phyloP scores from a whole-genome alignment of 495 filamentous ascomycete genomes.

The Recurvomyces mirabilis region DNA sequence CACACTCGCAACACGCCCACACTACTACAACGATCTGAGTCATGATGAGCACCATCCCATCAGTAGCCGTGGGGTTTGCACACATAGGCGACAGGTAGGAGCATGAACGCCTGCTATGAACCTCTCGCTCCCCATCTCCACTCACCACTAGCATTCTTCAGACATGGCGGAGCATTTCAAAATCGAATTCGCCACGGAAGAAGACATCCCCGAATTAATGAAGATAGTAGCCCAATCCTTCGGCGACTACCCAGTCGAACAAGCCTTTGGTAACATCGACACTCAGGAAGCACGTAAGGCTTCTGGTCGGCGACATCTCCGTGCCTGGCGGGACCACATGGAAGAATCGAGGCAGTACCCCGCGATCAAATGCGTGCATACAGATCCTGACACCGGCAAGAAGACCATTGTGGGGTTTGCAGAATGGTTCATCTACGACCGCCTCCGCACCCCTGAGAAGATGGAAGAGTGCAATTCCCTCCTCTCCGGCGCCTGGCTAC shows the following conservation, averaged over 20 bases:
- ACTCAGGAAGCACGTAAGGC: slow-evolving; percentile 4
- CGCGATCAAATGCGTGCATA: slow-evolving; percentile 14
- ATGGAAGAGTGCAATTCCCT: background rate
- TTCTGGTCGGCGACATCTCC: slow-evolving; percentile 6
- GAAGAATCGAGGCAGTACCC: background rate
- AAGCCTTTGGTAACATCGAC: slow-evolving; percentile 11
- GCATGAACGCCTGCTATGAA: too few relatives aligned
- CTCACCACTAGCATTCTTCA: too few relatives aligned
- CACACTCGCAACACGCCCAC: too few relatives aligned
- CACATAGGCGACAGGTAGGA: too few relatives aligned
- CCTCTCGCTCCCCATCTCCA: too few relatives aligned
- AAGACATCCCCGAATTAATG: slow-evolving; percentile 11
- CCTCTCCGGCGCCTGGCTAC: slow-evolving; percentile 7
- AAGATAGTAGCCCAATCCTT: slow-evolving; percentile 6
- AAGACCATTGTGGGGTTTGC: slow-evolving; percentile 10
- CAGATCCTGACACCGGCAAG: slow-evolving; percentile 2
- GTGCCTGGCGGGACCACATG: slow-evolving; percentile 11
- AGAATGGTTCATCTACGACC: slow-evolving; percentile 16
- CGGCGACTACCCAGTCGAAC: slow-evolving; percentile 4
- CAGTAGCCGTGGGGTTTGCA: too few relatives aligned
- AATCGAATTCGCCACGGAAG: slow-evolving; percentile 6
- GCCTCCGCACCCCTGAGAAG: slow-evolving; percentile 2
- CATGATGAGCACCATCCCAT: too few relatives aligned
- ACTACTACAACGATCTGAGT: too few relatives aligned
- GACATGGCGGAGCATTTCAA: slow-evolving; percentile 1